Percentiles rank a stretch among this genome's conserved stretches.
Evolutionary conservation across 257 asterid genomes (phyloP).

Genomic region (Mentha longifolia): DNA sequence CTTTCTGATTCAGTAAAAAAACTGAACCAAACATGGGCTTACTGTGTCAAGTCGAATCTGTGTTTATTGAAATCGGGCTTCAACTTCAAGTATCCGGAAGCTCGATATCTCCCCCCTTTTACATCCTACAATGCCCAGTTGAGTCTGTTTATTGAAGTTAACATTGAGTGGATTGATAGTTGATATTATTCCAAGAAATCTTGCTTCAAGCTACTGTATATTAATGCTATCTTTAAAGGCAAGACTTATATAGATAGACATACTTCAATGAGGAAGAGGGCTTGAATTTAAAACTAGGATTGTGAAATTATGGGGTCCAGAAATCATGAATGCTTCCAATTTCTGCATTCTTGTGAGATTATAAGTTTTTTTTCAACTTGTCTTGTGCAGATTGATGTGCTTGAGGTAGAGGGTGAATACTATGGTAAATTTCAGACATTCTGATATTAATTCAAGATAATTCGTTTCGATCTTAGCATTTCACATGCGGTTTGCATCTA

Average conservation of each 20-base stretch:
- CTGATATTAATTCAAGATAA: not conserved
- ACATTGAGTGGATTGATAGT: not conserved
- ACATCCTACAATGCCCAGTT: not conserved
- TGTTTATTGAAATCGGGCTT: no score
- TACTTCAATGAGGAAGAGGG: not conserved
- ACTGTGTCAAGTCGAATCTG: no score
- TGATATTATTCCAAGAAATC: not conserved
- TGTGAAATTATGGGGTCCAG: no score
- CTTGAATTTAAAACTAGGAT: not conserved
- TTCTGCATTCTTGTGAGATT: not conserved
- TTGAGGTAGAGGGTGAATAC: constrained; percentile 89
- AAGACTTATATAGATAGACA: not conserved
- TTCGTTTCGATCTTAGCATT: not conserved
- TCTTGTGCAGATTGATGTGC: constrained; percentile 88
- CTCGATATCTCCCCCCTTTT: constrained; percentile 1
- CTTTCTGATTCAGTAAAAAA: no score
- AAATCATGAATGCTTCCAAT: not conserved
- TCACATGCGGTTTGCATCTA: constrained; percentile 3
- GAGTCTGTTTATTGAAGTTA: not conserved
- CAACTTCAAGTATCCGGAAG: constrained; percentile 30
- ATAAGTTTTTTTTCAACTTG: not conserved
- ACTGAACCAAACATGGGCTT: no score
- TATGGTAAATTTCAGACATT: constrained; percentile 56
- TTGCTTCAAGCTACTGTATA: not conserved
- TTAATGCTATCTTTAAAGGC: not conserved